These are phyloP conservation scores for Kalaharituber pfeilii DNA, from an alignment of 2,329 filamentous ascomycete genomes.

Conservation along the genomic window DNA sequence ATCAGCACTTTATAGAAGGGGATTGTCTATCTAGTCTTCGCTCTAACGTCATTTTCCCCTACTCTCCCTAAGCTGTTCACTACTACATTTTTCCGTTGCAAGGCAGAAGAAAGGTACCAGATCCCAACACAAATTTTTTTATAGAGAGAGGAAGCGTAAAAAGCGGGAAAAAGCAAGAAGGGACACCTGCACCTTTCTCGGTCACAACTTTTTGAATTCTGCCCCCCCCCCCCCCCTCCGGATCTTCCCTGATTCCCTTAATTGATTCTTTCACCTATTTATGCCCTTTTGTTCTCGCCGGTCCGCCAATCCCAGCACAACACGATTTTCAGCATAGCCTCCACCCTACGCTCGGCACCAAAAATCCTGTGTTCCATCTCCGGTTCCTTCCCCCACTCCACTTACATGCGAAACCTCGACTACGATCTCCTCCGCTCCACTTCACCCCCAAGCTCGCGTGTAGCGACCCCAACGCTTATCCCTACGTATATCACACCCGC, in stretches of 20 bases:
- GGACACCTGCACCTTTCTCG: too few species aligned
- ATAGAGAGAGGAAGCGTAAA: too few species aligned
- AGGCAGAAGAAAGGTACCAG: too few species aligned
- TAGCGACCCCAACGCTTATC: not conserved
- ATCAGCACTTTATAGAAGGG: too few species aligned
- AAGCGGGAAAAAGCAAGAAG: too few species aligned
- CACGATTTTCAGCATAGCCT: not conserved
- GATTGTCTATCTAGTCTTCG: too few species aligned
- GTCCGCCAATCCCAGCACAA: not conserved
- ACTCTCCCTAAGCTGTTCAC: too few species aligned
- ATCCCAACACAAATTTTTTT: too few species aligned
- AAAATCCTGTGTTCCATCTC: not conserved
- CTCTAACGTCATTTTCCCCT: too few species aligned
- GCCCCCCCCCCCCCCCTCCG: not conserved
- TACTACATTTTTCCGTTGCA: too few species aligned
- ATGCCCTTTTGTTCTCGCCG: not conserved
- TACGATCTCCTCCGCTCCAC: slow-evolving; percentile 1
- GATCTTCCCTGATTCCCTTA: not conserved
- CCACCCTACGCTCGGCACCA: not conserved
- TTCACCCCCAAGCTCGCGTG: not conserved
- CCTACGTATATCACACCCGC: not conserved
- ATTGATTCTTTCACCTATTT: not conserved
- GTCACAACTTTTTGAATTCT: too few species aligned
- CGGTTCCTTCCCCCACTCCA: not conserved
- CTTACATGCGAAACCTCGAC: slow-evolving; percentile 2